Evolutionary conservation across 495 filamentous ascomycete genomes (phyloP).

Genomic region (Xylaria intraflava): DNA sequence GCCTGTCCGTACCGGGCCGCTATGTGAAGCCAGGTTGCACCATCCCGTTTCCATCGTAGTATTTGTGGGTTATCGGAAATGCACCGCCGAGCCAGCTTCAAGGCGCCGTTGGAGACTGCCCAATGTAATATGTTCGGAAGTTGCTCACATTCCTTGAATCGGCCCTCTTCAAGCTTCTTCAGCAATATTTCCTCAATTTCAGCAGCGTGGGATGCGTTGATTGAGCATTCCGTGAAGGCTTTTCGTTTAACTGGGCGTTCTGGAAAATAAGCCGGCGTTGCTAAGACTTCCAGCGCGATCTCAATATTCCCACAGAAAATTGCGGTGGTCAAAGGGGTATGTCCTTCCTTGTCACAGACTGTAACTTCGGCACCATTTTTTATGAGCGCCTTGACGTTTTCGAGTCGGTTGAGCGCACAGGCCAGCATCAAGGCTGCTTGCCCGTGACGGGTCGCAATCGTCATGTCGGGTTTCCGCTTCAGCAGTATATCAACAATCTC

Average conservation of each 20-base stretch:
- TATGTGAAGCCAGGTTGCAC: neutral
- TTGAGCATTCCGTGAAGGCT: neutral
- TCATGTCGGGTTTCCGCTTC: neutral
- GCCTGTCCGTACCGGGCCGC: too few species aligned
- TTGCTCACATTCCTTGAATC: neutral
- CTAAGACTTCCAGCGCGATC: neutral
- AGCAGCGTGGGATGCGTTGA: neutral
- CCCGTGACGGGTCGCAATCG: neutral
- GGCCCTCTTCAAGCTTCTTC: neutral
- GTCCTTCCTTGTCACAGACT: neutral
- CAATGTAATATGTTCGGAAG: neutral
- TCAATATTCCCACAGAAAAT: neutral
- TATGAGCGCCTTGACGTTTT: constrained; percentile 3
- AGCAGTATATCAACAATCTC: neutral
- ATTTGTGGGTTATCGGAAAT: neutral
- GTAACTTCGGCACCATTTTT: neutral
- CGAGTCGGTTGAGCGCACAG: neutral
- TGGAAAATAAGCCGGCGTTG: neutral
- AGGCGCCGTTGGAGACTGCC: neutral
- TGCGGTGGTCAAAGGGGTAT: constrained; percentile 6
- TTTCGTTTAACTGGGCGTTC: neutral
- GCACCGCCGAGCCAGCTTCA: neutral
- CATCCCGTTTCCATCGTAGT: neutral
- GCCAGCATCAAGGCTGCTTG: neutral
- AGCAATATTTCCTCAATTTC: neutral